Conservation (phyloP, 2,329 filamentous ascomycete species). For the Gliomastix tumulicola region DNA sequence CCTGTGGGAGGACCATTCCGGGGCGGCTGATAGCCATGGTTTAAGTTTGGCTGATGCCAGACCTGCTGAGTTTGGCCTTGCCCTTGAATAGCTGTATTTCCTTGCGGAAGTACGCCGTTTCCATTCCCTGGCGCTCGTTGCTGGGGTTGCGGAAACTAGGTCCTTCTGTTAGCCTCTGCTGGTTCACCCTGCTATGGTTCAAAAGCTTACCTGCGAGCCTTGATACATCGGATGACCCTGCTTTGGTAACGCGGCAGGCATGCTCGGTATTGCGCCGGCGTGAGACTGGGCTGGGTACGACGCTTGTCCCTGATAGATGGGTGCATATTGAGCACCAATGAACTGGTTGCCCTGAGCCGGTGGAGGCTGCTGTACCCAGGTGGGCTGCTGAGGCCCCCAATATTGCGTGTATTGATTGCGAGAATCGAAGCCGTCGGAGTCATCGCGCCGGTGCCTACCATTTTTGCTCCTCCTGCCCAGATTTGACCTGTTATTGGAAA, state of each 20-base stretch:
- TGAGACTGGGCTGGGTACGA: conserved; percentile 26
- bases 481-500: conserved; percentile 70
- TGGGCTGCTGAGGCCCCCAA: conserved; percentile 51
- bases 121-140: too few relatives aligned
- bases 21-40: too few relatives aligned
- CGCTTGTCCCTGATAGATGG: conserved; percentile 33
- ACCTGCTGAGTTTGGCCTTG: too few relatives aligned
- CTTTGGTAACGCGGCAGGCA: conserved; percentile 34
- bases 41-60: too few relatives aligned
- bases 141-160: too few relatives aligned
- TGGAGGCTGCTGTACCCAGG: conserved; percentile 42
- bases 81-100: too few relatives aligned
- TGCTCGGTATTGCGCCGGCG: conserved; percentile 12
- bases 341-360: not conserved
- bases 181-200: too few relatives aligned
- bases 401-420: conserved; percentile 64
- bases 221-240: conserved; percentile 38
- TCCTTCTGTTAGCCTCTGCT: too few relatives aligned
- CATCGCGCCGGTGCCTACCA: conserved; percentile 54
- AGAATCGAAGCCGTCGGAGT: conserved; percentile 59
- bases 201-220: conserved; percentile 33
- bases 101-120: too few relatives aligned
- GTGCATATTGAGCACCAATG: too few relatives aligned
- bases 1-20: too few relatives aligned
- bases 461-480: conserved; percentile 65